Conservation (phyloP, 257 asterid genomes). For the Marsdenia floribunda region DNA sequence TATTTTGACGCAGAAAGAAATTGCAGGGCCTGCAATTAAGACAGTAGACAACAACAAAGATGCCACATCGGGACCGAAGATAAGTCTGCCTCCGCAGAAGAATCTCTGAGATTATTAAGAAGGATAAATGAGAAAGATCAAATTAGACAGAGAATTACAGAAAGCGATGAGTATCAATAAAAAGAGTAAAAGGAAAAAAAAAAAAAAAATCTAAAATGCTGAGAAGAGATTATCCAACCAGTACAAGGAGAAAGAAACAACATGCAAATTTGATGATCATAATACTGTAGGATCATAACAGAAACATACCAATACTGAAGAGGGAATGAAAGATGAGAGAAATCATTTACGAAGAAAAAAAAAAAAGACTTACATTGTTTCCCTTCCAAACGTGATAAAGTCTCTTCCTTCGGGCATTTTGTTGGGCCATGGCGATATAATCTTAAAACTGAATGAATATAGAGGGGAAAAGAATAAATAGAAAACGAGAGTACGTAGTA, state of each 20-base stretch:
- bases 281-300: background rate
- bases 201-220: too few relatives aligned
- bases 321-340: background rate
- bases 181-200: background rate
- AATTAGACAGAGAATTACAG: background rate
- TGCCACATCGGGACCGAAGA: constrained; percentile 84
- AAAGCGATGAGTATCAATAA: background rate
- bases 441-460: too few relatives aligned
- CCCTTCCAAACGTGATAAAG: constrained; percentile 84
- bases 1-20: constrained; percentile 57
- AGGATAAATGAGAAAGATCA: constrained; percentile 6
- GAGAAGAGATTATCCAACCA: background rate
- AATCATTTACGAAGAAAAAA: background rate
- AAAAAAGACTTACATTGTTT: constrained; percentile 50
- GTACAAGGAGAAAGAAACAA: background rate
- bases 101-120: constrained; percentile 55
- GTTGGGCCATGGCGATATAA: constrained; percentile 17
- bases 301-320: background rate
- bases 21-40: constrained; percentile 57
- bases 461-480: background rate
- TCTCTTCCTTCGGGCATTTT: constrained; percentile 41
- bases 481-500: background rate
- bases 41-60: constrained; percentile 57
- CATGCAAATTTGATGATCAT: background rate
- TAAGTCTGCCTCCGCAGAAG: constrained; percentile 82